These are phyloP conservation scores for Vitis labrusca DNA, from an alignment of 164 flowering plant species.

Conservation along the genomic window DNA sequence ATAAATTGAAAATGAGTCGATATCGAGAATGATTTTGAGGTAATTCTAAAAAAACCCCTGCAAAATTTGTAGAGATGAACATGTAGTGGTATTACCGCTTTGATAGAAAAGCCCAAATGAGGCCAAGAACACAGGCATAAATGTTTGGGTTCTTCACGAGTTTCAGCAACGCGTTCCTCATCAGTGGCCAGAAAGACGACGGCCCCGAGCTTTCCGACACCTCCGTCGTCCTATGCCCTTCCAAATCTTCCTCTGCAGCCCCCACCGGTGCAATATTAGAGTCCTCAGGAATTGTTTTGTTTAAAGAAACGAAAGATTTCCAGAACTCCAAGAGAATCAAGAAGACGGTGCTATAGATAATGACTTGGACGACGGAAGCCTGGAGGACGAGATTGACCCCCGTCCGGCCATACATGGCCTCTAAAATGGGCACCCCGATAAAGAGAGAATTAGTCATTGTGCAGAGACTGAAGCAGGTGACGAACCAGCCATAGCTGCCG, in stretches of 20 bases:
- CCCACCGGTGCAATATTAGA: too few relatives aligned
- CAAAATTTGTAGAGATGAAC: too few relatives aligned
- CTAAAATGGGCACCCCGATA: conserved; percentile 31
- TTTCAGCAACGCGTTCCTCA: conserved; percentile 11
- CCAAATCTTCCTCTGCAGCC: background rate
- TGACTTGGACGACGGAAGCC: conserved; percentile 23
- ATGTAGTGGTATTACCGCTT: conserved; percentile 5
- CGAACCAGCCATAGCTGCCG: conserved; percentile 30
- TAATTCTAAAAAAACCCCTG: too few relatives aligned
- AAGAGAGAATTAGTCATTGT: conserved; percentile 29
- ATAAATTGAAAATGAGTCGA: too few relatives aligned
- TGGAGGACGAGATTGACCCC: conserved; percentile 29
- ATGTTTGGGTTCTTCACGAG: conserved; percentile 21
- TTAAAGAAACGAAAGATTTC: background rate
- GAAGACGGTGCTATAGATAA: conserved; percentile 21
- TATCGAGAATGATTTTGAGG: too few relatives aligned
- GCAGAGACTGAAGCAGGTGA: conserved; percentile 28
- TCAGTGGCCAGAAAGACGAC: conserved; percentile 5
- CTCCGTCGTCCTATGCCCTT: background rate
- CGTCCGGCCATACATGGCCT: conserved; percentile 29
- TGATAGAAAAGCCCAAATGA: conserved; percentile 23
- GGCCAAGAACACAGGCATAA: conserved; percentile 20
- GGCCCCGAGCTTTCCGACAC: background rate
- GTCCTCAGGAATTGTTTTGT: background rate
- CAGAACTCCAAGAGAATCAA: conserved; percentile 19